Percentiles rank a stretch among this genome's conserved stretches.
These are phyloP conservation scores for Oryza meyeriana DNA, from an alignment of 176 grass and related monocot species.

Conservation along the genomic window DNA sequence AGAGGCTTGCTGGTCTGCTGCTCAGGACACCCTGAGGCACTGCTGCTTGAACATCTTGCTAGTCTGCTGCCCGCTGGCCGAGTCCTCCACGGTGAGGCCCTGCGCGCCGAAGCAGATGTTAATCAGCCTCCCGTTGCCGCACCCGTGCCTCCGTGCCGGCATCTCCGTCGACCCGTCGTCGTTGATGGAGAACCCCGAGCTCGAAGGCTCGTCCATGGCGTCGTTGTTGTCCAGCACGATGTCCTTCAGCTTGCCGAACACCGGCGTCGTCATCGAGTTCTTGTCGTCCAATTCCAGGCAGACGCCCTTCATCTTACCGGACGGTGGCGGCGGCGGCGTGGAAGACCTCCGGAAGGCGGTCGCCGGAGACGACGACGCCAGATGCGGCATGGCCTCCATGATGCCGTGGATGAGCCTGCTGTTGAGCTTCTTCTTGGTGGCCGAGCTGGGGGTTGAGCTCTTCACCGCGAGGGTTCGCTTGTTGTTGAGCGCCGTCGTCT, in stretches of 20 bases:
- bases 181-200: conserved; percentile 60
- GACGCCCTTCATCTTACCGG: conserved; percentile 56
- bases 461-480: conserved; percentile 72
- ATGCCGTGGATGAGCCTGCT: conserved; percentile 70
- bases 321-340: conserved; percentile 22
- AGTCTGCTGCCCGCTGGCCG: conserved; percentile 49
- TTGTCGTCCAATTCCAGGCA: conserved; percentile 51
- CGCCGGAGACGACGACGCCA: conserved; percentile 26
- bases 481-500: conserved; percentile 55
- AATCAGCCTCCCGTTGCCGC: conserved; percentile 60
- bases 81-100: conserved; percentile 58
- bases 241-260: conserved; percentile 54
- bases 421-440: conserved; percentile 72
- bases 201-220: conserved; percentile 43
- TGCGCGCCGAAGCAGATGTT: conserved; percentile 92
- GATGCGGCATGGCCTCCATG: conserved; percentile 77
- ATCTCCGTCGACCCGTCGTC: conserved; percentile 15
- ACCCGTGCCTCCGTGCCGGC: conserved; percentile 31
- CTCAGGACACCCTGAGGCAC: conserved; percentile 51
- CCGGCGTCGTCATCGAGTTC: conserved; percentile 20
- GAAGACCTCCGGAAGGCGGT: conserved; percentile 32
- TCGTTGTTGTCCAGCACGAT: conserved; percentile 39
- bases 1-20: neutral
- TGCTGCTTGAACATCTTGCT: conserved; percentile 60
- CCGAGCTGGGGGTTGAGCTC: conserved; percentile 47